A percentile compares a stretch with the other conserved stretches of the same genome.
Conservation (phyloP, 1,139 yeast species). For the Saccharomyces hybrid region DNA sequence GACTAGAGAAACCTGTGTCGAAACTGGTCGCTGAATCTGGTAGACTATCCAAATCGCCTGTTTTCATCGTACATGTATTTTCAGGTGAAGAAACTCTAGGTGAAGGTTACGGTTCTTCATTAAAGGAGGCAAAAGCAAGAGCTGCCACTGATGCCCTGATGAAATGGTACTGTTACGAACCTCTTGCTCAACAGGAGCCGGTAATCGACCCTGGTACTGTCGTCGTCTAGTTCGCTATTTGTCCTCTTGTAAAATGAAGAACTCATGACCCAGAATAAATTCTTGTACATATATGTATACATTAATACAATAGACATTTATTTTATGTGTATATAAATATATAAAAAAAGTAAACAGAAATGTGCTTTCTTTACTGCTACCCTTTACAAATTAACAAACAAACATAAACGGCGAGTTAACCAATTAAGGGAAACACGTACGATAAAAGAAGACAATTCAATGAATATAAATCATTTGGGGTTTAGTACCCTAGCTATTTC, state of each 20-base stretch:
- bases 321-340: background rate
- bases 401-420: background rate
- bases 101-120: constrained; percentile 91
- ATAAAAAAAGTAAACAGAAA: background rate
- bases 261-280: constrained; percentile 8
- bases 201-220: constrained; percentile 39
- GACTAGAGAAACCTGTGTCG: constrained; percentile 67
- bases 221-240: constrained; percentile 26
- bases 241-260: constrained; percentile 13
- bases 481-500: background rate
- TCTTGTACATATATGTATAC: constrained; percentile 5
- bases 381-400: background rate
- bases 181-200: constrained; percentile 41
- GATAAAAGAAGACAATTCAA: background rate
- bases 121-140: constrained; percentile 85
- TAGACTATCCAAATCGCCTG: constrained; percentile 73
- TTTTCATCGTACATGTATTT: constrained; percentile 86
- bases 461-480: background rate
- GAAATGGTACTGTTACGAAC: constrained; percentile 87
- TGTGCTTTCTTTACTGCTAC: background rate
- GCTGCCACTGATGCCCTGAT: constrained; percentile 87
- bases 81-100: constrained; percentile 78
- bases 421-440: background rate
- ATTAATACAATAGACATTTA: background rate
- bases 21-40: constrained; percentile 92